Percentiles rank a stretch among this genome's conserved stretches.
These are phyloP conservation scores for Eragrostis tef DNA, from an alignment of 202 grass and related monocot genomes.

Conservation along the genomic window DNA sequence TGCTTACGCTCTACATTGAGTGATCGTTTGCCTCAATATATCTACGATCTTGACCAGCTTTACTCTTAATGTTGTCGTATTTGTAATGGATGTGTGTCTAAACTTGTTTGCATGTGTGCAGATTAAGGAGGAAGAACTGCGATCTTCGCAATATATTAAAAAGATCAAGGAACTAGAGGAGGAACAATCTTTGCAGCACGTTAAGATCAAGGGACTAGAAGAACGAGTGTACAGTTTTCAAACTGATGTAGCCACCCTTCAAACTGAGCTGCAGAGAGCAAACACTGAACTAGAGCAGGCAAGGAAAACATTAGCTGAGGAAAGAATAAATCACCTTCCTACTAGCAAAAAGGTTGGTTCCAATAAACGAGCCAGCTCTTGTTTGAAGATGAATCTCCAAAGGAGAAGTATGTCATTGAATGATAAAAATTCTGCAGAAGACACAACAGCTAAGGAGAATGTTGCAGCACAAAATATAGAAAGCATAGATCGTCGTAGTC, in stretches of 20 bases:
- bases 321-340: conserved; percentile 44
- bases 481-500: conserved; percentile 20
- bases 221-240: conserved; percentile 55
- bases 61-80: conserved; percentile 1
- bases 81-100: conserved; percentile 34
- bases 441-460: conserved; percentile 20
- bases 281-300: conserved; percentile 56
- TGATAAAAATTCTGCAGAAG: conserved; percentile 35
- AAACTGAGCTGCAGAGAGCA: conserved; percentile 58
- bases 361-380: conserved; percentile 39
- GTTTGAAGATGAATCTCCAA: conserved; percentile 42
- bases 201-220: conserved; percentile 62
- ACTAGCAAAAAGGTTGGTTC: conserved; percentile 35
- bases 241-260: conserved; percentile 53
- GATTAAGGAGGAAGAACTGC: conserved; percentile 59
- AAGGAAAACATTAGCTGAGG: conserved; percentile 53
- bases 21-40: conserved; percentile 8
- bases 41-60: conserved; percentile 12
- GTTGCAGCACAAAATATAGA: conserved; percentile 49
- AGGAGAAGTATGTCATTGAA: conserved; percentile 41
- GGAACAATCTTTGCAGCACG: conserved; percentile 44
- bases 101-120: conserved; percentile 46
- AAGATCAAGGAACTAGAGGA: conserved; percentile 66
- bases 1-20: background rate
- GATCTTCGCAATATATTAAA: conserved; percentile 43